Percentiles rank a stretch among this genome's conserved stretches.
phyloP scores from a whole-genome alignment of 1,284 basidiomycete genomes.

The Apiotrichum brassicae region DNA sequence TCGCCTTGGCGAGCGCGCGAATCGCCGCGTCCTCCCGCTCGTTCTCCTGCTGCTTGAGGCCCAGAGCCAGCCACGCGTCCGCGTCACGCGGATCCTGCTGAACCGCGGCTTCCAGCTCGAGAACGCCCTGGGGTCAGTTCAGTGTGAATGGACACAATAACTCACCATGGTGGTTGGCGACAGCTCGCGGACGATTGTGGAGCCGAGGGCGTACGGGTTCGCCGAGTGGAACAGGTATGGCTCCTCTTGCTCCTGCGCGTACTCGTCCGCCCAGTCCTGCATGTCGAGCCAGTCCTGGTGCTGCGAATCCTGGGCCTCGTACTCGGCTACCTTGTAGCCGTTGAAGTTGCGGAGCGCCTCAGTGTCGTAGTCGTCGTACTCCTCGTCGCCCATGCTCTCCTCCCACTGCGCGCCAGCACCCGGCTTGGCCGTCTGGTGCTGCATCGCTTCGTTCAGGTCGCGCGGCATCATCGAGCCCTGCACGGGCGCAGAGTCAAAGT shows the following conservation, averaged over 20 bases:
- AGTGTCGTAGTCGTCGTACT: slow-evolving; percentile 31
- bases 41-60: slow-evolving; percentile 97
- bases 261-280: slow-evolving; percentile 82
- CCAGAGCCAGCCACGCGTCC: slow-evolving; percentile 80
- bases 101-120: slow-evolving; percentile 85
- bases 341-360: slow-evolving; percentile 36
- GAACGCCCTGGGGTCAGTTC: slow-evolving; percentile 57
- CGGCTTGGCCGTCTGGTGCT: slow-evolving; percentile 30
- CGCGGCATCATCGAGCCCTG: slow-evolving; percentile 22
- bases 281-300: slow-evolving; percentile 55
- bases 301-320: background rate
- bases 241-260: slow-evolving; percentile 36
- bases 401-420: slow-evolving; percentile 41
- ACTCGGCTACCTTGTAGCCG: slow-evolving; percentile 8
- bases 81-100: slow-evolving; percentile 69
- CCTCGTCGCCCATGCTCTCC: slow-evolving; percentile 32
- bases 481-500: slow-evolving; percentile 34
- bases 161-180: slow-evolving; percentile 36
- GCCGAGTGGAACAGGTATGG: slow-evolving; percentile 69
- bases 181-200: slow-evolving; percentile 47
- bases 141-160: slow-evolving; percentile 10
- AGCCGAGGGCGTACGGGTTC: slow-evolving; percentile 70
- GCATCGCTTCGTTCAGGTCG: slow-evolving; percentile 50
- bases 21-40: slow-evolving; percentile 91
- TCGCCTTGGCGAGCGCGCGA: slow-evolving; percentile 71